A percentile compares a stretch with the other conserved stretches of the same genome.
phyloP scores from a whole-genome alignment of 768 basidiomycete species.

The Amanita muscaria region DNA sequence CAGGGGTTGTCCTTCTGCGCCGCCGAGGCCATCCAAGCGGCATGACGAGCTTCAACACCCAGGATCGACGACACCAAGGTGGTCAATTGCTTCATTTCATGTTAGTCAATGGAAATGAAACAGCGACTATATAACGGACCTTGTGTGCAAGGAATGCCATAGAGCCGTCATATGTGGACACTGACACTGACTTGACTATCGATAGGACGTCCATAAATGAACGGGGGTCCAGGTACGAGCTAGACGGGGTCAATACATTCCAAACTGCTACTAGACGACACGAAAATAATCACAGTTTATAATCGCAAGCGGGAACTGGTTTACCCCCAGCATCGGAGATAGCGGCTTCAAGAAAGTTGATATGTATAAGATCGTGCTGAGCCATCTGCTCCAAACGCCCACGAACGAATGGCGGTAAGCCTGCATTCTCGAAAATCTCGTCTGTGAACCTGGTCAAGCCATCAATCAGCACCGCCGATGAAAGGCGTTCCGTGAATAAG shows the following conservation, averaged over 20 bases:
- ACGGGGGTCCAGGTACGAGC: slow-evolving; percentile 35
- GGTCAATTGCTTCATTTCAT: slow-evolving; percentile 28
- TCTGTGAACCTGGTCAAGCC: slow-evolving; percentile 37
- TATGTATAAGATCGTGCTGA: slow-evolving; percentile 48
- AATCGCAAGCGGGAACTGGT: slow-evolving; percentile 47
- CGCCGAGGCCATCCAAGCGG: slow-evolving; percentile 50
- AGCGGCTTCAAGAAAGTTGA: slow-evolving; percentile 40
- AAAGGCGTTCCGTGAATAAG: slow-evolving; percentile 38
- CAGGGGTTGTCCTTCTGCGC: slow-evolving; percentile 42
- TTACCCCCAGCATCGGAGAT: slow-evolving; percentile 28
- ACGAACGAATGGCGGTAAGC: slow-evolving; percentile 40
- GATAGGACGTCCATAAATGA: slow-evolving; percentile 43
- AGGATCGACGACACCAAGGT: slow-evolving; percentile 54
- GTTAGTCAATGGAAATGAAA: neutral
- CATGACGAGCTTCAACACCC: slow-evolving; percentile 51
- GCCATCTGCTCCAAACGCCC: slow-evolving; percentile 43
- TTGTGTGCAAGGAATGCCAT: slow-evolving; percentile 35
- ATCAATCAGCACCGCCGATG: slow-evolving; percentile 33
- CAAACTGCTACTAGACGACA: neutral
- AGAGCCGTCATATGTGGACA: slow-evolving; percentile 53
- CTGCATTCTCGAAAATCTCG: slow-evolving; percentile 37
- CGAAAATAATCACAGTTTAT: slow-evolving; percentile 35
- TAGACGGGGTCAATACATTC: slow-evolving; percentile 10
- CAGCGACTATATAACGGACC: slow-evolving; percentile 16
- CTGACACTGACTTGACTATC: slow-evolving; percentile 47